Evolutionary conservation across 2,329 filamentous ascomycete species (phyloP).

Genomic region (Fusarium sp.): DNA sequence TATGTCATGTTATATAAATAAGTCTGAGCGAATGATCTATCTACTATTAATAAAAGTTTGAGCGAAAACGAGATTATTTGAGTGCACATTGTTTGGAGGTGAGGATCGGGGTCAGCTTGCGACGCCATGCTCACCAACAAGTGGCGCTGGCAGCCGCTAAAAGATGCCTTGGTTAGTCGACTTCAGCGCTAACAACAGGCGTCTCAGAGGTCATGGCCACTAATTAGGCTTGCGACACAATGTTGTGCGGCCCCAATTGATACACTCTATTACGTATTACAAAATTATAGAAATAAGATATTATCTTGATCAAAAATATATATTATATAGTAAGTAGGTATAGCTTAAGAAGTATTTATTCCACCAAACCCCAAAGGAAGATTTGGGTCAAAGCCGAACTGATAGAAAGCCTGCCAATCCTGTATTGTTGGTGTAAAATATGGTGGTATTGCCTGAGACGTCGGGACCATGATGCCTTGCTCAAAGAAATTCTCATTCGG

Average conservation of each 20-base stretch:
- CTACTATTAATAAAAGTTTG: conserved; percentile 15
- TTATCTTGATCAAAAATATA: not conserved
- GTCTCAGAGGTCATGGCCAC: too few species aligned
- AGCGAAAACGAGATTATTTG: not conserved
- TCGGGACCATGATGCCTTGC: rapidly evolving
- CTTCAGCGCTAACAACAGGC: too few species aligned
- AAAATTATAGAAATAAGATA: too few species aligned
- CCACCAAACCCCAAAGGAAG: not conserved
- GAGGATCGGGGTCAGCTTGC: rapidly evolving
- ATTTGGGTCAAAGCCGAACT: rapidly evolving
- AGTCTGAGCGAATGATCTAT: conserved; percentile 5
- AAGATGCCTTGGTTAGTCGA: not conserved
- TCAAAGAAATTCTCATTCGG: rapidly evolving
- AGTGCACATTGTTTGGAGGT: not conserved
- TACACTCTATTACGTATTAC: too few species aligned
- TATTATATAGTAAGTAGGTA: not conserved
- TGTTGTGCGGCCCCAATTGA: too few species aligned
- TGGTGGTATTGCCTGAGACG: rapidly evolving
- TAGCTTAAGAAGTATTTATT: not conserved
- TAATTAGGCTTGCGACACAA: too few species aligned
- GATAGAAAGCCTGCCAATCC: not conserved
- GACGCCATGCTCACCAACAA: not conserved
- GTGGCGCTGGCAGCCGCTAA: not conserved
- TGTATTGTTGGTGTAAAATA: rapidly evolving
- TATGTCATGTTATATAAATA: not conserved